A percentile compares a stretch with the other conserved stretches of the same genome.
phyloP scores from a whole-genome alignment of 1,284 basidiomycete species.

The Ustilago crameri region DNA sequence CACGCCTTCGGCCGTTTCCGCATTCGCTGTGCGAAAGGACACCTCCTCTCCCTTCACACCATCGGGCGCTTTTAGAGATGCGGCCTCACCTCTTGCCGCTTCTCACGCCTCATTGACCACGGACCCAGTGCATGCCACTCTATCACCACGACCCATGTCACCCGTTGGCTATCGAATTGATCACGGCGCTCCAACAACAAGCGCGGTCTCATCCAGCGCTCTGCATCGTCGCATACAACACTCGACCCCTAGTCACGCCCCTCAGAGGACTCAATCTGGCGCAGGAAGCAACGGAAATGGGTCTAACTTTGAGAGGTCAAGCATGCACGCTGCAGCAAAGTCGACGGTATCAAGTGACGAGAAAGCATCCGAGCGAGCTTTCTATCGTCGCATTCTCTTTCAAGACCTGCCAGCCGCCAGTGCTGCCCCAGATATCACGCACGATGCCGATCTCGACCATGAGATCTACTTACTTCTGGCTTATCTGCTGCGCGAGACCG shows the following conservation, averaged over 20 bases:
- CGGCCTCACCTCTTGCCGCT: slow-evolving; percentile 24
- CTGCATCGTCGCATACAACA: not conserved
- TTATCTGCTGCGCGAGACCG: slow-evolving; percentile 46
- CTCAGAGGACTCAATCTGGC: not conserved
- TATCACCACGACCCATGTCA: slow-evolving; percentile 29
- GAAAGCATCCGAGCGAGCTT: slow-evolving; percentile 24
- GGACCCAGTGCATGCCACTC: slow-evolving; percentile 31
- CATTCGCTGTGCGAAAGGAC: slow-evolving; percentile 24
- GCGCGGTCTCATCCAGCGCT: not conserved
- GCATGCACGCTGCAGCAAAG: not conserved
- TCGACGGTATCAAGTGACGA: slow-evolving; percentile 5
- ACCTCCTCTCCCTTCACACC: slow-evolving; percentile 14
- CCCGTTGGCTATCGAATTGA: slow-evolving; percentile 23
- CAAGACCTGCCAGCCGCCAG: slow-evolving; percentile 22
- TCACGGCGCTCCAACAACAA: slow-evolving; percentile 1
- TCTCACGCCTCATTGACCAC: slow-evolving; percentile 38
- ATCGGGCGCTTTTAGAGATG: slow-evolving; percentile 32
- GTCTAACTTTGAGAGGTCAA: not conserved
- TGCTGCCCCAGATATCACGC: slow-evolving; percentile 23
- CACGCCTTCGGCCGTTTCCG: slow-evolving; percentile 22
- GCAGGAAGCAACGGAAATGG: no score
- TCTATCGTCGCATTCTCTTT: slow-evolving; percentile 50
- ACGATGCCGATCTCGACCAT: slow-evolving; percentile 43
- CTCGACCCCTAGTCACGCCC: not conserved
- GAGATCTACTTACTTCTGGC: slow-evolving; percentile 48